phyloP scores from a whole-genome alignment of 2,329 filamentous ascomycete species.

The Metarhizium rileyi region DNA sequence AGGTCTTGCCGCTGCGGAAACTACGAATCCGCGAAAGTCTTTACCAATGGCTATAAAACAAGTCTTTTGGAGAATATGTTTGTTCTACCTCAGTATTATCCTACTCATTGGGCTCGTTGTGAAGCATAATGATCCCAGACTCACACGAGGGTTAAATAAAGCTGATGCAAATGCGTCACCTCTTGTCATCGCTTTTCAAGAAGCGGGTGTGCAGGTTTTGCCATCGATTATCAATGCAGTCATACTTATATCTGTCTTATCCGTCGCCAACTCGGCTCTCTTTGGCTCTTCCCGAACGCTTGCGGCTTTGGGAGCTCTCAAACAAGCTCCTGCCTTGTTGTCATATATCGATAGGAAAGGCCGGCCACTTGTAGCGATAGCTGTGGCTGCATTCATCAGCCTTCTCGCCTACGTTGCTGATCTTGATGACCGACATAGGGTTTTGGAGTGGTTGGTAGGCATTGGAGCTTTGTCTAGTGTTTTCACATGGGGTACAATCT shows the following conservation, averaged over 20 bases:
- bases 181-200: slow-evolving; percentile 8
- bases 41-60: slow-evolving; percentile 16
- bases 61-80: slow-evolving; percentile 15
- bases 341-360: slow-evolving; percentile 66
- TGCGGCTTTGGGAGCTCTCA: slow-evolving; percentile 70
- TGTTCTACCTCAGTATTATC: slow-evolving; percentile 14
- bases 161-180: slow-evolving; percentile 6
- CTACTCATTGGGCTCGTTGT: slow-evolving; percentile 15
- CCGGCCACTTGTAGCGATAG: slow-evolving; percentile 61
- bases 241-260: slow-evolving; percentile 38
- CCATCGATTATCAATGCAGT: slow-evolving; percentile 40
- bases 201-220: slow-evolving; percentile 6
- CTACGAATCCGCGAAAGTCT: slow-evolving; percentile 14
- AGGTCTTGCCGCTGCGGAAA: slow-evolving; percentile 16
- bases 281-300: slow-evolving; percentile 83
- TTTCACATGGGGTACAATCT: slow-evolving; percentile 69
- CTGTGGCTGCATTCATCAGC: slow-evolving; percentile 52
- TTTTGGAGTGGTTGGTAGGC: slow-evolving; percentile 71
- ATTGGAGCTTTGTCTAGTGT: slow-evolving; percentile 60
- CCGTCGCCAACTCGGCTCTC: slow-evolving; percentile 72
- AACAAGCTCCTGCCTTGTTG: slow-evolving; percentile 39
- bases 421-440: slow-evolving; percentile 43
- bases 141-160: slow-evolving; percentile 5
- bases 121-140: slow-evolving; percentile 11
- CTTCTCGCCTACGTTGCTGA: slow-evolving; percentile 62